Conservation (phyloP, 2,329 filamentous ascomycete genomes). For the Elsinoe fawcettii region DNA sequence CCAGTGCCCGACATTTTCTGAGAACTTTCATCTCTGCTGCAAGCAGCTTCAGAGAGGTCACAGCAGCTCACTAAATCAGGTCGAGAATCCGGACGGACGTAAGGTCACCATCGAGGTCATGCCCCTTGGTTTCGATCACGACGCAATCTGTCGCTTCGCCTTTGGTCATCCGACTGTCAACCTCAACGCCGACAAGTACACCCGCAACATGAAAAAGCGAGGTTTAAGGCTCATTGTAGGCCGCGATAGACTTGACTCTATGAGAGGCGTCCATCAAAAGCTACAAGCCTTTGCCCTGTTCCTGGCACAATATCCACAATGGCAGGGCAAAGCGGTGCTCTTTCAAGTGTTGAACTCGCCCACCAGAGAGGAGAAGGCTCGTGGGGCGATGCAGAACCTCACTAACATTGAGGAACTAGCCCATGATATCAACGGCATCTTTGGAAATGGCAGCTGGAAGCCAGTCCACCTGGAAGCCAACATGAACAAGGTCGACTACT, state of each 20-base stretch:
- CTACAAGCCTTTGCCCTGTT: conserved; percentile 90
- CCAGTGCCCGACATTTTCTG: conserved; percentile 89
- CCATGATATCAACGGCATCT: conserved; percentile 82
- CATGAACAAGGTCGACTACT: conserved; percentile 81
- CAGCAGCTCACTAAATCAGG: conserved; percentile 78
- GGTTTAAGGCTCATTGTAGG: conserved; percentile 94
- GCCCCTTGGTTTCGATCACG: conserved; percentile 89
- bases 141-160: conserved; percentile 65
- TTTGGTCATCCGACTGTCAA: conserved; percentile 51
- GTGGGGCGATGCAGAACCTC: conserved; percentile 71
- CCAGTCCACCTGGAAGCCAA: conserved; percentile 90
- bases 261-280: conserved; percentile 91
- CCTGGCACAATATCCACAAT: conserved; percentile 81
- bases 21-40: conserved; percentile 91
- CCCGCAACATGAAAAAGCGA: conserved; percentile 50
- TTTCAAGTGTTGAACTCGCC: conserved; percentile 79
- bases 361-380: conserved; percentile 64
- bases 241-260: conserved; percentile 85
- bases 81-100: conserved; percentile 72
- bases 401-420: conserved; percentile 87
- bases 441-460: conserved; percentile 78
- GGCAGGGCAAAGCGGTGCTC: conserved; percentile 83
- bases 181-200: conserved; percentile 65
- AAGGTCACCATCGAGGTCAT: conserved; percentile 89
- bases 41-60: conserved; percentile 54